phyloP scores from a whole-genome alignment of 2,329 filamentous ascomycete species.

The Paraphoma sp. region DNA sequence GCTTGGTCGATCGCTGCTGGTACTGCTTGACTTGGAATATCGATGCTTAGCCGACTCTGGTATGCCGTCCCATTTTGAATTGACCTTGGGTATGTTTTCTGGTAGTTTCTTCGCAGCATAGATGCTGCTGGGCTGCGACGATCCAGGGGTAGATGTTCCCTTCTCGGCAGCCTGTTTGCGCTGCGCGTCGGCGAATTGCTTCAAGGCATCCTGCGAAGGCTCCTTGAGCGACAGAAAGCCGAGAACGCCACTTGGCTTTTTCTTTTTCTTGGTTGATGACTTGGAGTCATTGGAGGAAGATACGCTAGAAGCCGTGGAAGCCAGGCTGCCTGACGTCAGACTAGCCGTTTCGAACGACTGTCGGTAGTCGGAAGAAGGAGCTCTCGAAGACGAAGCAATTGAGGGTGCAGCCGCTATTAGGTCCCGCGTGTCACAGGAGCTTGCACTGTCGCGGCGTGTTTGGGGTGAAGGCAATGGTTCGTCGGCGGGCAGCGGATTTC shows the following conservation, averaged over 20 bases:
- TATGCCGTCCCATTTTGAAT: conserved; percentile 62
- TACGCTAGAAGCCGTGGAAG: conserved; percentile 34
- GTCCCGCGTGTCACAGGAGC: conserved; percentile 7
- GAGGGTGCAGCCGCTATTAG: conserved; percentile 8
- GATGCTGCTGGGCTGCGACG: conserved; percentile 16
- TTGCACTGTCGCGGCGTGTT: conserved; percentile 1
- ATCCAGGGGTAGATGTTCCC: conserved; percentile 21
- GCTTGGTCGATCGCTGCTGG: conserved; percentile 26
- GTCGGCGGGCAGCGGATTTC: conserved; percentile 37
- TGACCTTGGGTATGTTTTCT: conserved; percentile 58
- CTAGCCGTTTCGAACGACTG: conserved; percentile 28
- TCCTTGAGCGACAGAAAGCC: conserved; percentile 57
- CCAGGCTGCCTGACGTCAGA: conserved; percentile 39
- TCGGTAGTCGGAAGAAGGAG: conserved; percentile 9
- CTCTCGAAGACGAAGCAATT: conserved; percentile 4
- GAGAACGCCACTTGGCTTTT: conserved; percentile 48
- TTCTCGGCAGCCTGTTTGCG: conserved; percentile 47
- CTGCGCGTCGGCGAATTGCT: conserved; percentile 54
- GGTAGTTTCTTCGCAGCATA: conserved; percentile 54
- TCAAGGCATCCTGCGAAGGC: conserved; percentile 55
- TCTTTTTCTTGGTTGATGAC: conserved; percentile 40
- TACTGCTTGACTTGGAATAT: conserved; percentile 13
- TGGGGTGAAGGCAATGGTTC: conserved; percentile 22
- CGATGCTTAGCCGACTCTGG: conserved; percentile 49
- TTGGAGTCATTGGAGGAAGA: conserved; percentile 35